These are phyloP conservation scores for Rhizopus stolonifer DNA, from an alignment of 371 early-diverging fungal species.

Conservation along the genomic window DNA sequence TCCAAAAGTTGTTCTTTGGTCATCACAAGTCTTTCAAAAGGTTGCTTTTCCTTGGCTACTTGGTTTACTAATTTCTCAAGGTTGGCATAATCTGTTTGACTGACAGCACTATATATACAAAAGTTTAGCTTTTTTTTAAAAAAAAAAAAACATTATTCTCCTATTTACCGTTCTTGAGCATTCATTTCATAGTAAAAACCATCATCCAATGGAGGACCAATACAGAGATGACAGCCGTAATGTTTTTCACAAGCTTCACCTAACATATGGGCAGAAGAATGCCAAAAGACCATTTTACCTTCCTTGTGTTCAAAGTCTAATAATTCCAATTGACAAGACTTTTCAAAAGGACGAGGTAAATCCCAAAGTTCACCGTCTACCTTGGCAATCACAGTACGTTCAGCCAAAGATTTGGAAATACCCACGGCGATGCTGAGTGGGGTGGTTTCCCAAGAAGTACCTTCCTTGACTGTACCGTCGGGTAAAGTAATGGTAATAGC, in stretches of 20 bases:
- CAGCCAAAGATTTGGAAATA: slow-evolving; percentile 88
- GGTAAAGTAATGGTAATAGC: slow-evolving; percentile 90
- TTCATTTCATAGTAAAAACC: slow-evolving; percentile 99
- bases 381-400: slow-evolving; percentile 94
- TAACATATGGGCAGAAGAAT: slow-evolving; percentile 99
- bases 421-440: slow-evolving; percentile 92
- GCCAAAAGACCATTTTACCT: slow-evolving; percentile 98
- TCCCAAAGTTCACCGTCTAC: slow-evolving; percentile 95
- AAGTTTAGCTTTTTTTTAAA: too few species aligned
- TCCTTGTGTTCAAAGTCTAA: slow-evolving; percentile 96
- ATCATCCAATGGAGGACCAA: slow-evolving; percentile 98
- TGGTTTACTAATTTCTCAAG: slow-evolving; percentile 86
- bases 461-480: slow-evolving; percentile 84
- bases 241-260: slow-evolving; percentile 98
- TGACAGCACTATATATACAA: slow-evolving; percentile 56
- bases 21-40: slow-evolving; percentile 89
- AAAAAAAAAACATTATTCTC: neutral
- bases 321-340: slow-evolving; percentile 82
- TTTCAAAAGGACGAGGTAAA: slow-evolving; percentile 86
- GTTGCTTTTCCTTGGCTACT: slow-evolving; percentile 95
- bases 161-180: slow-evolving; percentile 61
- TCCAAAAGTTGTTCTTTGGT: slow-evolving; percentile 92
- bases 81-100: slow-evolving; percentile 80
- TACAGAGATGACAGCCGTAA: slow-evolving; percentile 95
- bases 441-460: slow-evolving; percentile 94